Evolutionary conservation across 2,329 filamentous ascomycete species (phyloP).

Genomic region (Neodidymelliopsis sp.): DNA sequence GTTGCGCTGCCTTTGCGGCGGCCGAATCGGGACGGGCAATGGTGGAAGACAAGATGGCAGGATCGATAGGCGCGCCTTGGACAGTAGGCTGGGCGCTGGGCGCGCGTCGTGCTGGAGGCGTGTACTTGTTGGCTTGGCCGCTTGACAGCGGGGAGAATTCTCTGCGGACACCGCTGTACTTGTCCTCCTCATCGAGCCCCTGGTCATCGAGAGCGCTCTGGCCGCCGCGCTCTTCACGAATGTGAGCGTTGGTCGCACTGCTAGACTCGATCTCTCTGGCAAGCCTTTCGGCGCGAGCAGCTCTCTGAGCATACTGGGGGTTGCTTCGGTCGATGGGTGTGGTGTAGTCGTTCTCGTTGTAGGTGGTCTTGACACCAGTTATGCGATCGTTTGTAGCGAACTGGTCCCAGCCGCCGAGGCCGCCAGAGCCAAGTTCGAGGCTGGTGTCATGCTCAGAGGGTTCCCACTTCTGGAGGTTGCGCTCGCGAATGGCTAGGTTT

Average conservation of each 20-base stretch:
- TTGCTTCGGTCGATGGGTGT: slow-evolving; percentile 86
- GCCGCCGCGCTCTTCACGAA: slow-evolving; percentile 87
- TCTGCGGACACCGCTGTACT: slow-evolving; percentile 93
- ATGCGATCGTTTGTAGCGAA: slow-evolving; percentile 88
- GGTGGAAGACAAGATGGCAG: slow-evolving; percentile 90
- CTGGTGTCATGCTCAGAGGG: slow-evolving; percentile 70
- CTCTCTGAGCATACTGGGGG: slow-evolving; percentile 79
- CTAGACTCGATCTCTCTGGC: slow-evolving; percentile 89
- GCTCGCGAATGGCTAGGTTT: slow-evolving; percentile 71
- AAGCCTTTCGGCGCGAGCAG: slow-evolving; percentile 78
- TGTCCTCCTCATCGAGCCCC: slow-evolving; percentile 85
- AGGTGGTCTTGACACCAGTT: slow-evolving; percentile 88
- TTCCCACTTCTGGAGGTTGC: slow-evolving; percentile 82
- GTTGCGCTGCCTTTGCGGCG: slow-evolving; percentile 32
- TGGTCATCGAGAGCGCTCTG: slow-evolving; percentile 70
- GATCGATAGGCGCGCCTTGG: slow-evolving; percentile 79
- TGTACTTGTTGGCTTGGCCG: slow-evolving; percentile 77
- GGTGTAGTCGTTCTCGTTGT: slow-evolving; percentile 94
- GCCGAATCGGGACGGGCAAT: slow-evolving; percentile 62
- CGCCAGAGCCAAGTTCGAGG: slow-evolving; percentile 71
- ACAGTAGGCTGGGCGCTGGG: slow-evolving; percentile 77
- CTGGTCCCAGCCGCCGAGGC: slow-evolving; percentile 77
- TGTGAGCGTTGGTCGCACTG: slow-evolving; percentile 76
- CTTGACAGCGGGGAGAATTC: slow-evolving; percentile 71
- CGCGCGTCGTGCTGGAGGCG: slow-evolving; percentile 84